Evolutionary conservation across 768 basidiomycete species (phyloP).

Genomic region (Hemileccinum impolitum): DNA sequence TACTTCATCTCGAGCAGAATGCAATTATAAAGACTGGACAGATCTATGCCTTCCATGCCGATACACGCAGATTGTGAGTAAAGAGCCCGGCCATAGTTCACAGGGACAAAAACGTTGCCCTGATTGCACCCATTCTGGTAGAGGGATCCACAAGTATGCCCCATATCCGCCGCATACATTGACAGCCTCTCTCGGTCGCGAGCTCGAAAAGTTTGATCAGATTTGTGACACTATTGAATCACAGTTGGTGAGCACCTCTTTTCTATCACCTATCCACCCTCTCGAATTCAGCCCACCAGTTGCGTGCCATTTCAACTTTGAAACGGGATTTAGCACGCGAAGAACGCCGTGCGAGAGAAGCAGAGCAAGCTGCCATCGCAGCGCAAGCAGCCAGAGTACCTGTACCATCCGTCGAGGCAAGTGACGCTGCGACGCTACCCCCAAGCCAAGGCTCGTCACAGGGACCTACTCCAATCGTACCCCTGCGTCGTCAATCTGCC

Average conservation of each 20-base stretch:
- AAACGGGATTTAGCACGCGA: constrained; percentile 67
- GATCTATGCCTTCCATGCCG: constrained; percentile 66
- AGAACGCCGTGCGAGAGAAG: constrained; percentile 49
- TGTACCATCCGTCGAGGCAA: constrained; percentile 19
- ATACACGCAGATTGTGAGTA: constrained; percentile 61
- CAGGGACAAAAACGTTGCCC: neutral
- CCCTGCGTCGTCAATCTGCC: constrained; percentile 63
- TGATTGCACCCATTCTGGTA: constrained; percentile 23
- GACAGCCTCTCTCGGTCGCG: constrained; percentile 62
- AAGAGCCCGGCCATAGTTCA: neutral
- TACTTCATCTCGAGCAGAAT: constrained; percentile 36
- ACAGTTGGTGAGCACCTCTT: constrained; percentile 50
- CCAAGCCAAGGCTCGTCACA: constrained; percentile 35
- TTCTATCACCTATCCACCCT: neutral
- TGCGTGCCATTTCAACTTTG: constrained; percentile 67
- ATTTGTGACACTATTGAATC: constrained; percentile 75
- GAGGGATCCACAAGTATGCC: constrained; percentile 56
- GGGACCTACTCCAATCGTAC: constrained; percentile 25
- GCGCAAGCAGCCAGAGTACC: constrained; percentile 24
- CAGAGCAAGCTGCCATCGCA: constrained; percentile 41
- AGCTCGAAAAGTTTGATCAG: constrained; percentile 78
- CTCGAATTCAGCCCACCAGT: constrained; percentile 37
- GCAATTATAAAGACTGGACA: constrained; percentile 70
- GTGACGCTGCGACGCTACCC: constrained; percentile 18
- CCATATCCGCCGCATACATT: constrained; percentile 63